Evolutionary conservation across 2,329 filamentous ascomycete species (phyloP).

Genomic region (Pseudocercospora fijiensis): DNA sequence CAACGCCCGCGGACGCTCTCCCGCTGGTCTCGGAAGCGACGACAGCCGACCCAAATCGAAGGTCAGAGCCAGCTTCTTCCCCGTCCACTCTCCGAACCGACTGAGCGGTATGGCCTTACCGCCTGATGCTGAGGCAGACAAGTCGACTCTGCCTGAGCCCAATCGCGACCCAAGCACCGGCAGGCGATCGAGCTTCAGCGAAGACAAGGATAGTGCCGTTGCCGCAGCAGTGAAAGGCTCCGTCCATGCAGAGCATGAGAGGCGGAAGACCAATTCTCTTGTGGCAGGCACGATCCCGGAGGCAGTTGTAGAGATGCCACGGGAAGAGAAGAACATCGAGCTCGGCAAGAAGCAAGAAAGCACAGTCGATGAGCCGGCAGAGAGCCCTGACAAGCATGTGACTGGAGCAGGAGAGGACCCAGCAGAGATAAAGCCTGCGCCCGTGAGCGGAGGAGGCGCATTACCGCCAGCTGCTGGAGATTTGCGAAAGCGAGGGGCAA

Average conservation of each 20-base stretch:
- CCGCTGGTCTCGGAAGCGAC: slow-evolving; percentile 37
- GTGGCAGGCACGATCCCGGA: slow-evolving; percentile 45
- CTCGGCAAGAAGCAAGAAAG: slow-evolving; percentile 10
- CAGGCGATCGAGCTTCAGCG: slow-evolving; percentile 44
- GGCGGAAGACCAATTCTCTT: slow-evolving; percentile 39
- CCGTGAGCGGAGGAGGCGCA: slow-evolving; percentile 41
- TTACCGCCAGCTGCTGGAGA: slow-evolving; percentile 37
- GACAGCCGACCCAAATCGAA: slow-evolving; percentile 44
- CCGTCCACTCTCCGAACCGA: slow-evolving; percentile 41
- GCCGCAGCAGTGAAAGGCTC: slow-evolving; percentile 43
- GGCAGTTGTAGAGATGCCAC: slow-evolving; percentile 43
- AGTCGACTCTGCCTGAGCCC: slow-evolving; percentile 18
- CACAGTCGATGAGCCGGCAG: slow-evolving; percentile 29
- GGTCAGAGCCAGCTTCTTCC: slow-evolving; percentile 50
- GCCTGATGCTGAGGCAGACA: slow-evolving; percentile 15
- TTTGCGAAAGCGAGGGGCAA: slow-evolving; percentile 22
- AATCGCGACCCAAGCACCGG: slow-evolving; percentile 29
- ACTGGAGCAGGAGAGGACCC: slow-evolving; percentile 46
- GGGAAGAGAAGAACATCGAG: slow-evolving; percentile 30
- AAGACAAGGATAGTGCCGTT: slow-evolving; percentile 37
- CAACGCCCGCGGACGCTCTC: slow-evolving; percentile 45
- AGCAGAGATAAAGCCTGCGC: slow-evolving; percentile 42
- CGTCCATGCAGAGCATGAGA: slow-evolving; percentile 43
- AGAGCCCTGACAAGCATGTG: slow-evolving; percentile 47
- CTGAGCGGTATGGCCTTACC: slow-evolving; percentile 24